Conservation (phyloP, 805 yeast species). For the Suhomyces kilbournensis region DNA sequence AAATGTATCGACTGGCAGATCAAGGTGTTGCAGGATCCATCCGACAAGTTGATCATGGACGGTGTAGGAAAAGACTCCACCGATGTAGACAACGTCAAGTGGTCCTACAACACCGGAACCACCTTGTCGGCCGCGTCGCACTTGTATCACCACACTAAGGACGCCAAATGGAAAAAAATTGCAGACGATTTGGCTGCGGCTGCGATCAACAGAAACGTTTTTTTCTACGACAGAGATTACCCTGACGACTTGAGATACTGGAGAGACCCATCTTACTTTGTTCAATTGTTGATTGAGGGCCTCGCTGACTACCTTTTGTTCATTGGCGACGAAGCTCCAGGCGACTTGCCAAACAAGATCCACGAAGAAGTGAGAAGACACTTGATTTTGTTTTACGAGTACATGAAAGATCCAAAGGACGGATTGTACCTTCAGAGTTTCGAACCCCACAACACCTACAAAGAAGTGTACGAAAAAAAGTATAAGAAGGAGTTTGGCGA, state of each 20-base stretch:
- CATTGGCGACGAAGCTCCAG: slow-evolving; percentile 42
- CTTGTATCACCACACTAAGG: slow-evolving; percentile 49
- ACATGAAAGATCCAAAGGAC: slow-evolving; percentile 54
- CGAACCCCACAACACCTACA: slow-evolving; percentile 54
- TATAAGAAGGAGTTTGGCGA: slow-evolving; percentile 57
- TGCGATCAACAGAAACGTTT: slow-evolving; percentile 52
- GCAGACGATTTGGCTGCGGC: slow-evolving; percentile 54
- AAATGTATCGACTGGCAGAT: slow-evolving; percentile 59
- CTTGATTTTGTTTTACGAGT: slow-evolving; percentile 54
- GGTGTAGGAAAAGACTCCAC: slow-evolving; percentile 51
- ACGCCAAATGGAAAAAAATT: slow-evolving; percentile 47
- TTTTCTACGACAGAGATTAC: slow-evolving; percentile 64
- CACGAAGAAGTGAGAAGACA: slow-evolving; percentile 51
- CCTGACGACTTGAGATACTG: slow-evolving; percentile 54
- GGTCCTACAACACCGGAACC: slow-evolving; percentile 68
- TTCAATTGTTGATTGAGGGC: slow-evolving; percentile 64
- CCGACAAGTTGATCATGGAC: slow-evolving; percentile 56
- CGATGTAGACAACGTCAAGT: slow-evolving; percentile 49
- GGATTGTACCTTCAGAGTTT: slow-evolving; percentile 59
- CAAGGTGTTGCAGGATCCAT: slow-evolving; percentile 47
- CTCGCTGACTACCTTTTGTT: slow-evolving; percentile 60
- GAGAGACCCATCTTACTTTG: slow-evolving; percentile 62
- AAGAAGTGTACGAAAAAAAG: slow-evolving; percentile 44
- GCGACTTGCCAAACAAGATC: slow-evolving; percentile 33
- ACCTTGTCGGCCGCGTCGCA: slow-evolving; percentile 54